Evolutionary conservation across 208 protist genomes (phyloP).

Genomic region (Jaenimonas drosophilae): DNA sequence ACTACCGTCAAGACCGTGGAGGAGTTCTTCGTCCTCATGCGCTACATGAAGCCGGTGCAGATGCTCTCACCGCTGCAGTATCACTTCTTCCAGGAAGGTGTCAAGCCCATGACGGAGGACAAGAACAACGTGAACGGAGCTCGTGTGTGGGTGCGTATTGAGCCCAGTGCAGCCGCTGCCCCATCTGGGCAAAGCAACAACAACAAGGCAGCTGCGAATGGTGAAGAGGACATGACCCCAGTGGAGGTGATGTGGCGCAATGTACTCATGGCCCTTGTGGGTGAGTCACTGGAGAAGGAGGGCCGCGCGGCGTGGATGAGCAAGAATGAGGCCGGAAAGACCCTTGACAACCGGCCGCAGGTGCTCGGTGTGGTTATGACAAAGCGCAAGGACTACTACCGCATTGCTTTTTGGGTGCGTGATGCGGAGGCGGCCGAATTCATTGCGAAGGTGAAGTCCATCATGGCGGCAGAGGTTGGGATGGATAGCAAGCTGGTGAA

Average conservation of each 20-base stretch:
- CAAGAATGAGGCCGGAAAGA: slow-evolving; percentile 13
- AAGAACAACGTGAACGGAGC: slow-evolving; percentile 78
- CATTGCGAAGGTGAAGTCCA: slow-evolving; percentile 35
- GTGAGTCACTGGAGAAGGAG: slow-evolving; percentile 63
- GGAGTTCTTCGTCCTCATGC: slow-evolving; percentile 80
- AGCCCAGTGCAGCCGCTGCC: no score
- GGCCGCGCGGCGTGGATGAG: no score
- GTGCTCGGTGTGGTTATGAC: slow-evolving; percentile 62
- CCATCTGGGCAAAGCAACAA: no score
- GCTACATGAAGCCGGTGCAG: slow-evolving; percentile 80
- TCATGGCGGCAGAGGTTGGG: no score
- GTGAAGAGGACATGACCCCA: slow-evolving; percentile 22
- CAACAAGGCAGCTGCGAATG: slow-evolving; percentile 6
- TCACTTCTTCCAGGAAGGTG: slow-evolving; percentile 85
- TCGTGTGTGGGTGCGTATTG: slow-evolving; percentile 56
- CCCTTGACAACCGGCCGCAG: slow-evolving; percentile 12
- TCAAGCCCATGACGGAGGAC: slow-evolving; percentile 91
- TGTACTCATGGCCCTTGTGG: slow-evolving; percentile 69
- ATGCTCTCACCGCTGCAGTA: slow-evolving; percentile 77
- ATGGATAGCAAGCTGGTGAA: no score
- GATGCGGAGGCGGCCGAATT: slow-evolving; percentile 33
- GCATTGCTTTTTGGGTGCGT: slow-evolving; percentile 62
- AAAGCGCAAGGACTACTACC: slow-evolving; percentile 74
- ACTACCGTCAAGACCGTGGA: slow-evolving; percentile 77
- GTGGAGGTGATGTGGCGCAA: slow-evolving; percentile 71